A percentile compares a stretch with the other conserved stretches of the same genome.
These are phyloP conservation scores for Fusarium illudens DNA, from an alignment of 2,329 filamentous ascomycete genomes.

Conservation along the genomic window DNA sequence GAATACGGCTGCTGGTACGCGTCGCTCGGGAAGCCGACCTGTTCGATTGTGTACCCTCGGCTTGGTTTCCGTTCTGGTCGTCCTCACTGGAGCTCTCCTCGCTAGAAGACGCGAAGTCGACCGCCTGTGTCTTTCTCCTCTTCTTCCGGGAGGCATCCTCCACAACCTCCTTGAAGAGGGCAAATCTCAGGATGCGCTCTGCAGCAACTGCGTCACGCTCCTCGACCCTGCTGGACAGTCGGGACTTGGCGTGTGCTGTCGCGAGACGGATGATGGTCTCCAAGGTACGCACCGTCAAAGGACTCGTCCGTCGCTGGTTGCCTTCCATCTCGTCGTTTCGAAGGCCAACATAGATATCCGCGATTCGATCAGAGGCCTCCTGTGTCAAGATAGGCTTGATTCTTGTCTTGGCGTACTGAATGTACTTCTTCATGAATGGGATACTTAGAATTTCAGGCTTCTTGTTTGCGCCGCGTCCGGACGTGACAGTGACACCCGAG, in stretches of 20 bases:
- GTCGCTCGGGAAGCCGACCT: slow-evolving; percentile 43
- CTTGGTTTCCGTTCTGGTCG: slow-evolving; percentile 62
- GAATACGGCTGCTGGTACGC: slow-evolving; percentile 36
- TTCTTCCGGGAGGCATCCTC: slow-evolving; percentile 82
- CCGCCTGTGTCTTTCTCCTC: slow-evolving; percentile 73
- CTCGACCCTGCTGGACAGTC: slow-evolving; percentile 87
- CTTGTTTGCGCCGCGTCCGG: slow-evolving; percentile 76
- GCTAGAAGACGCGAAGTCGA: slow-evolving; percentile 66
- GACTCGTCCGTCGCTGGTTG: slow-evolving; percentile 91
- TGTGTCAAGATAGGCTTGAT: slow-evolving; percentile 91
- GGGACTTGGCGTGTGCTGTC: slow-evolving; percentile 92
- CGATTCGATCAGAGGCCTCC: slow-evolving; percentile 90
- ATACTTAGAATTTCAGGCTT: slow-evolving; percentile 92
- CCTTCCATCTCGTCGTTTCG: slow-evolving; percentile 96
- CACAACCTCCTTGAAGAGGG: slow-evolving; percentile 95
- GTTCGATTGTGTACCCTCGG: slow-evolving; percentile 55
- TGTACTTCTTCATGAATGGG: slow-evolving; percentile 99
- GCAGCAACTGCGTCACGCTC: slow-evolving; percentile 88
- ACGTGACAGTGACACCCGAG: slow-evolving; percentile 81
- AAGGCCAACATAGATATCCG: slow-evolving; percentile 88
- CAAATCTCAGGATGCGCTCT: slow-evolving; percentile 90
- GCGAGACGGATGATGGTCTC: slow-evolving; percentile 98
- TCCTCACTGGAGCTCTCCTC: slow-evolving; percentile 68
- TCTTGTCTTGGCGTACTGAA: slow-evolving; percentile 94
- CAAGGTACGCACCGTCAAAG: slow-evolving; percentile 95